These are phyloP conservation scores for Macrolepiota albuminosa DNA, from an alignment of 768 basidiomycete species.

Conservation along the genomic window DNA sequence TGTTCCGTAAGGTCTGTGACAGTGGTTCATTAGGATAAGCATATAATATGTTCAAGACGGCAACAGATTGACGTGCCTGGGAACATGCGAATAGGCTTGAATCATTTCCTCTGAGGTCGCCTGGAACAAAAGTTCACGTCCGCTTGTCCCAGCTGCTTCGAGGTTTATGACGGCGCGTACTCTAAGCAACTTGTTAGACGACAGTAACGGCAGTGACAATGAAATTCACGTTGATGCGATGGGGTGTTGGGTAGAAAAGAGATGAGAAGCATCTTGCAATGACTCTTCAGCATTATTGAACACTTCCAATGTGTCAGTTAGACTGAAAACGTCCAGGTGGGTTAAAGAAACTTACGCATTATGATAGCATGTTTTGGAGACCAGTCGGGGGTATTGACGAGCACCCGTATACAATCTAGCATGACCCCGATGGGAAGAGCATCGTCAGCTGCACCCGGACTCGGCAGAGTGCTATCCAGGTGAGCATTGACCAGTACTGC, in stretches of 20 bases:
- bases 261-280: constrained; percentile 90
- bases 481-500: constrained; percentile 88
- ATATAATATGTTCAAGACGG: not conserved
- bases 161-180: constrained; percentile 87
- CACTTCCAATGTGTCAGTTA: constrained; percentile 38
- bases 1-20: constrained; percentile 73
- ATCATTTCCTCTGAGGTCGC: constrained; percentile 96
- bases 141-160: constrained; percentile 87
- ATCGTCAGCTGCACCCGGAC: constrained; percentile 88
- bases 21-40: not conserved
- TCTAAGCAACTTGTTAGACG: constrained; percentile 30
- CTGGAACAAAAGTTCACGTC: constrained; percentile 91
- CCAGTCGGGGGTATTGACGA: constrained; percentile 63
- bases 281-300: constrained; percentile 96
- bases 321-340: not conserved
- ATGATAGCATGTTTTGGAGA: constrained; percentile 74
- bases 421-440: constrained; percentile 86
- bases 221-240: constrained; percentile 57
- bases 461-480: constrained; percentile 68
- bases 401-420: constrained; percentile 82
- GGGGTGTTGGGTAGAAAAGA: constrained; percentile 89
- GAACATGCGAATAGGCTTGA: constrained; percentile 80
- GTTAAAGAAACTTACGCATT: constrained; percentile 55
- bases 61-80: constrained; percentile 41
- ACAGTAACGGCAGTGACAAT: not conserved